A percentile compares a stretch with the other conserved stretches of the same genome.
Evolutionary conservation across 345 rosid genomes (phyloP).

Genomic region (Microcos paniculata): DNA sequence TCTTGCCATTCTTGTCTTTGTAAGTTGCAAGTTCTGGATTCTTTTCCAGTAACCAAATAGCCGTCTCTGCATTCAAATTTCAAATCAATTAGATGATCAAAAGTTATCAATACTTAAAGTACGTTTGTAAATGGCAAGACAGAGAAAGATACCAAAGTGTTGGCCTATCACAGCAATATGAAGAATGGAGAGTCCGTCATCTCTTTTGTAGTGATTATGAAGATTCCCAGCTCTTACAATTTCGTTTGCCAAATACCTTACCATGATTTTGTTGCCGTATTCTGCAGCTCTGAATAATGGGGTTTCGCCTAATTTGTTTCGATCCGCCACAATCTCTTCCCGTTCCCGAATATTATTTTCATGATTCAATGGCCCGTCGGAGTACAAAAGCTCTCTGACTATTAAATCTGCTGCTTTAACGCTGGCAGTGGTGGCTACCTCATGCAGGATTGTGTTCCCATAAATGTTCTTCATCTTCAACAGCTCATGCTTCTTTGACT

Average conservation of each 20-base stretch:
- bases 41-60: slow-evolving; percentile 10
- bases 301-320: slow-evolving; percentile 11
- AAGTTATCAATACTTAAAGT: too few relatives aligned
- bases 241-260: background rate
- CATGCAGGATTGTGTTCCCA: slow-evolving; percentile 16
- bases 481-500: background rate
- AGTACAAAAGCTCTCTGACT: background rate
- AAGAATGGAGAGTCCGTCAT: slow-evolving; percentile 23
- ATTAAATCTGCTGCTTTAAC: background rate
- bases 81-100: background rate
- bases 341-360: background rate
- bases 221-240: background rate
- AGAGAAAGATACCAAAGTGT: slow-evolving; percentile 21
- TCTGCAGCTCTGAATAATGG: slow-evolving; percentile 9
- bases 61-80: slow-evolving; percentile 19
- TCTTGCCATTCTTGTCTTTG: slow-evolving; percentile 14
- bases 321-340: background rate
- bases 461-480: slow-evolving; percentile 8
- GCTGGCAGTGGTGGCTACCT: background rate
- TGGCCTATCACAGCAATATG: slow-evolving; percentile 23
- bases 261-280: slow-evolving; percentile 7
- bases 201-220: background rate
- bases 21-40: background rate
- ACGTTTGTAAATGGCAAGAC: background rate
- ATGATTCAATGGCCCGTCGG: background rate